Evolutionary conservation across 345 rosid species (phyloP).

Genomic region (Clausena lansium): DNA sequence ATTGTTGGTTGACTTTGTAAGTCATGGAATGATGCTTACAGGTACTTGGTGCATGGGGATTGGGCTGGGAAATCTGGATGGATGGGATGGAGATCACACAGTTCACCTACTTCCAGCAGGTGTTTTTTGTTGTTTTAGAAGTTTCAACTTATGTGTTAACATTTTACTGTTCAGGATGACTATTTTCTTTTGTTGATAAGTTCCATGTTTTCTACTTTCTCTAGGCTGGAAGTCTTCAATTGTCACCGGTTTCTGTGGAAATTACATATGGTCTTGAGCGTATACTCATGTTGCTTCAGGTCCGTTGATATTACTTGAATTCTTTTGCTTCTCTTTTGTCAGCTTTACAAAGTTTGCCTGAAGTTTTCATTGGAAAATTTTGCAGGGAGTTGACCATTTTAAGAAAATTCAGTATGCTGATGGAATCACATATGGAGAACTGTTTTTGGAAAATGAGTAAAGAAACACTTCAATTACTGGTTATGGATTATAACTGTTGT

Average conservation of each 20-base stretch:
- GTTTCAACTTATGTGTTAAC: neutral
- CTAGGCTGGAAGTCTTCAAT: conserved; percentile 92
- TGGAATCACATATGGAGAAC: conserved; percentile 96
- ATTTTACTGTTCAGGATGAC: neutral
- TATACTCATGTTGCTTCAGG: conserved; percentile 97
- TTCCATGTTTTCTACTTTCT: conserved; percentile 2
- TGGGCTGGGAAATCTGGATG: conserved; percentile 99
- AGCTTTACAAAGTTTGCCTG: conserved; percentile 21
- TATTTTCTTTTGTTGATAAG: neutral
- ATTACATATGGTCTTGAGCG: conserved; percentile 98
- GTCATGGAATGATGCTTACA: conserved; percentile 31
- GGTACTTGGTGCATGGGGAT: conserved; percentile 99
- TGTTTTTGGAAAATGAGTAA: conserved; percentile 96
- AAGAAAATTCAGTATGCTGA: conserved; percentile 87
- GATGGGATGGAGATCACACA: conserved; percentile 99
- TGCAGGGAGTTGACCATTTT: conserved; percentile 96
- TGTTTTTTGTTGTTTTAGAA: conserved; percentile 21
- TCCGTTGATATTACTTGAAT: conserved; percentile 15
- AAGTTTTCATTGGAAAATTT: conserved; percentile 24
- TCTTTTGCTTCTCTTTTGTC: conserved; percentile 15
- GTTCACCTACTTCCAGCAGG: conserved; percentile 99
- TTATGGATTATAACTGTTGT: neutral
- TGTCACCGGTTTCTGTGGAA: conserved; percentile 93
- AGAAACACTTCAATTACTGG: conserved; percentile 10
- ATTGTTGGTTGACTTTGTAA: neutral